Evolutionary conservation across 306 rosid species (phyloP), one percentile per base, ranked within the genome.

Genomic region (Alnus glutinosa): DNA sequence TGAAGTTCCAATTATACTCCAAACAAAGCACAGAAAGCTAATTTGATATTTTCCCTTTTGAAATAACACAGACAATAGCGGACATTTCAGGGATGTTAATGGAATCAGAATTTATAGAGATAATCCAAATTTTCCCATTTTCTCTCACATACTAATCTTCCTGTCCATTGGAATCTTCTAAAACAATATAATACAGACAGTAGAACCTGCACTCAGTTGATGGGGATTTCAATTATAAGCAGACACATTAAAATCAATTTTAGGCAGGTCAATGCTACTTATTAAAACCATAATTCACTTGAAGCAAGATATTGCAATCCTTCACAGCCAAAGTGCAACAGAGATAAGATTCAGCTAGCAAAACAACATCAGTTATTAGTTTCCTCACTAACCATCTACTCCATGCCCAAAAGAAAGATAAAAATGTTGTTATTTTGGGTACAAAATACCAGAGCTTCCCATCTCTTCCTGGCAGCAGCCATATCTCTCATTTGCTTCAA

Each of bases 391-490:
- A 64, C 70, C 70, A 34, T 36, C 70, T 34, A 64, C 67, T 64
- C 70, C 70, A 14, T 18, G 51, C 51, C 50, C 30, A 67, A 67
- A 18, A 23, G 42, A 42, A 42, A 67, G 3, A 67, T 42, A 67
- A 44, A 67, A 39, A 16, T 59, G 49, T 12, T 67, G 51, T 67
- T 67, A 67, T 49, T 67, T 39, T 67, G 10, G 23, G 19, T 39
- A 44, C 70, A 85, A 89, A 74, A 79, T 88, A 95, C 98, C 98
- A 92, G 84, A 85, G 97, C 87, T 70, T 95, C 97, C 98, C 97
- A 91, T 92, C 98, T 91, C 88, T 91, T 95, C 75, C 87, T 92
- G 58, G 98, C 97, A 77, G 98, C 94, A 85, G 92, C 89, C 97
- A 95, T 90, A 71, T 91, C 98, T 85, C 88, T 92, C 86, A 84